Evolutionary conservation across 495 filamentous ascomycete genomes (phyloP).

Genomic region (Talaromyces borbonicus): DNA sequence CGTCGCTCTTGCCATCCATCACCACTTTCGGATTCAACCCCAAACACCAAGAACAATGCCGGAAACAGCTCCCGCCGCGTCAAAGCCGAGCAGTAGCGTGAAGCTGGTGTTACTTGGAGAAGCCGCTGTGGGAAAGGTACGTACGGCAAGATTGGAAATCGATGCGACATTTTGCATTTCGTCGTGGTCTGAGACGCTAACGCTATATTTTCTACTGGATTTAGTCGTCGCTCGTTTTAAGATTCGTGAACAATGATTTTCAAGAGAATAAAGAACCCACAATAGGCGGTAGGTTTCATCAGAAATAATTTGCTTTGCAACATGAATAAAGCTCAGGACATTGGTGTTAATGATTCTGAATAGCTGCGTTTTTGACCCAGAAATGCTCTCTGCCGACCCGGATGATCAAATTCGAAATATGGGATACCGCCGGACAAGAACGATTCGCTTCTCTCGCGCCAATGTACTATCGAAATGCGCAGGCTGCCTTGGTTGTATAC

Average conservation of each 20-base stretch:
- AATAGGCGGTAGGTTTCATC: conserved; percentile 71
- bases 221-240: conserved; percentile 92
- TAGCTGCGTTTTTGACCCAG: conserved; percentile 95
- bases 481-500: conserved; percentile 97
- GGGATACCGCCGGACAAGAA: conserved; percentile 98
- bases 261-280: conserved; percentile 99
- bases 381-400: conserved; percentile 94
- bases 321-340: neutral
- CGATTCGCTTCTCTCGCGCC: conserved; percentile 93
- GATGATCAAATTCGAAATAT: conserved; percentile 99
- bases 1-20: neutral
- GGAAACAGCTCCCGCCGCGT: conserved; percentile 36
- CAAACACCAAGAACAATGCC: no score
- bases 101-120: conserved; percentile 97
- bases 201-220: conserved; percentile 14
- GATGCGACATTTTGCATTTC: no score
- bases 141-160: no score
- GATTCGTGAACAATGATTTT: conserved; percentile 99
- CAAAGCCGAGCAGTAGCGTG: conserved; percentile 97
- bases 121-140: conserved; percentile 98
- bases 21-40: neutral
- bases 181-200: conserved; percentile 16
- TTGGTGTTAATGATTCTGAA: neutral
- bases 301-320: neutral
- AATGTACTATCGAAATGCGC: conserved; percentile 99